Evolutionary conservation across 345 rosid genomes (phyloP), one percentile per base, ranked within the genome.

Genomic region (Tarenaya hassleriana): DNA sequence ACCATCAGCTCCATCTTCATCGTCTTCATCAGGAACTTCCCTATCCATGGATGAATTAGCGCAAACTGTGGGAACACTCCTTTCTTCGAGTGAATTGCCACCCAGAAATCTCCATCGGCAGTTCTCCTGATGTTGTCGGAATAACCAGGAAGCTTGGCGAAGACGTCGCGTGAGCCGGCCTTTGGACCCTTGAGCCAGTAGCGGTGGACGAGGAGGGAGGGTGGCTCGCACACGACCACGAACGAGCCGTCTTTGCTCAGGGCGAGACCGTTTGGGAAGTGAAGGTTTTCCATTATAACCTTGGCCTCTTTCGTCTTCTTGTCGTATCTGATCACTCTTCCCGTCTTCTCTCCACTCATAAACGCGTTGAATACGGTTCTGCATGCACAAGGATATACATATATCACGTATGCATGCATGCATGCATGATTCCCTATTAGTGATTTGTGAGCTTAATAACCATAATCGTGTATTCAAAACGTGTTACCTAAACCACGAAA

Each of bases 231-330:
- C 2, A 80, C 66, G 16, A 83, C 60, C 37, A 80, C 50, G 48
- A 77, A 83, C 2, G 75, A 62, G 7, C 66, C 58, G 11, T 86
- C 73, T 56, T 72, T 78, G 79, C 82, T 80, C 45, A 86, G 47
- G 4, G 92, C 78, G 16, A 80, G 74, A n/a, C 95, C 92, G 58
- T 86, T 86, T 7, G 84, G 76, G 24, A 83, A 70, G 10, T 74
- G 74, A 20, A 83, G 70, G 39, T 61, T 75, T 32, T 52, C 54
- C 64, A 47, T 34, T n/a, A 66, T 15, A 19, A 59, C 66, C 46
- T 16, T 66, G 19, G 70, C 56, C 49, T 59, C 64, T 66, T 66
- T 60, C 16, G 10, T 66, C 60, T 58, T 58, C 60, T 52, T 60
- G 16, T 59, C 34, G 50, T 66, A 66, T 46, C 46, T 59, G 18